Evolutionary conservation across 345 rosid genomes (phyloP).

Genomic region (Geranium rotundifolium): DNA sequence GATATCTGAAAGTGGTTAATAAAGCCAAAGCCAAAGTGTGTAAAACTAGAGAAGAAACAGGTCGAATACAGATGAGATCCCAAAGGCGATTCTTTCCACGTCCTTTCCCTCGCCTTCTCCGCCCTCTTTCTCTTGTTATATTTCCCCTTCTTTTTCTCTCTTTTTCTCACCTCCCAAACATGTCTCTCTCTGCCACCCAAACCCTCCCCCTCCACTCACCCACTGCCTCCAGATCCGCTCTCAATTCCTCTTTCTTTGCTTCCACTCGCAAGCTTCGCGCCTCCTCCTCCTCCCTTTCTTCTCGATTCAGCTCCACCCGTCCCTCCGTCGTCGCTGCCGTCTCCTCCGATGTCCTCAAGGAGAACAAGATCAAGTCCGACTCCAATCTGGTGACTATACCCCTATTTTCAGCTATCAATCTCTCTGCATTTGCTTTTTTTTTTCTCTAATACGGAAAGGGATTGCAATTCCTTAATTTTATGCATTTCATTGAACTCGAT

Average conservation of each 20-base stretch:
- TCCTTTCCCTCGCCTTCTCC: conserved; percentile 15
- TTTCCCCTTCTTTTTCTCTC: neutral
- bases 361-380: conserved; percentile 8
- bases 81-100: neutral
- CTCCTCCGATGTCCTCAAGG: conserved; percentile 18
- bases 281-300: neutral
- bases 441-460: neutral
- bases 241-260: conserved; percentile 9
- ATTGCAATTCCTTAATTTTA: too few species aligned
- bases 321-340: conserved; percentile 8
- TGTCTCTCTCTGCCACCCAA: neutral
- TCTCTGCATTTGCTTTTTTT: neutral
- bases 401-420: neutral
- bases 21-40: too few species aligned
- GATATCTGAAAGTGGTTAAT: too few species aligned
- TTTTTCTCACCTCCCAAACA: neutral
- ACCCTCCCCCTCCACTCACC: neutral
- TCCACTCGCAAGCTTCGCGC: conserved; percentile 8
- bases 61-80: too few species aligned
- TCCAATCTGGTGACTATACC: conserved; percentile 8
- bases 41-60: too few species aligned
- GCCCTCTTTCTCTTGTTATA: neutral
- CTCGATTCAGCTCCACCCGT: neutral
- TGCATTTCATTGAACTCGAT: too few species aligned
- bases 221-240: conserved; percentile 11